phyloP scores from a whole-genome alignment of 345 rosid genomes.

The Lepidium didymum region DNA sequence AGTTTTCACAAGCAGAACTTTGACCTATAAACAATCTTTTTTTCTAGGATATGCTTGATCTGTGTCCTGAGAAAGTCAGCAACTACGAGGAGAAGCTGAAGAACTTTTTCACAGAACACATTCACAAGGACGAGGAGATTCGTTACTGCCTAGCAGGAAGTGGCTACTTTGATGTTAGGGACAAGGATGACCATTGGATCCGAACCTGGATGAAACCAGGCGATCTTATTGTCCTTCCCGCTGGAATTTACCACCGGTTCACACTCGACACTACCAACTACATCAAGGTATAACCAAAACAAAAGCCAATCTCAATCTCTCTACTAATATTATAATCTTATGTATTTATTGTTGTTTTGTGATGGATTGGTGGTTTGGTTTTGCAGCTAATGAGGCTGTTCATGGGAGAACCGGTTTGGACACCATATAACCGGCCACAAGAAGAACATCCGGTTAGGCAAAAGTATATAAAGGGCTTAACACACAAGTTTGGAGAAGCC shows the following conservation, averaged over 20 bases:
- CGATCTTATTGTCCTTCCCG: constrained; percentile 72
- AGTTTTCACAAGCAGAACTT: neutral
- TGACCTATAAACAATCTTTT: neutral
- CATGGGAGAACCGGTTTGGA: constrained; percentile 83
- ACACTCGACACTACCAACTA: constrained; percentile 76
- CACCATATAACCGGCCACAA: constrained; percentile 73
- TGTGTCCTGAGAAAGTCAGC: constrained; percentile 77
- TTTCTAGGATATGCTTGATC: constrained; percentile 65
- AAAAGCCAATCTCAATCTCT: neutral
- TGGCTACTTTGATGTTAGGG: constrained; percentile 85
- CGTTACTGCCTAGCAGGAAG: constrained; percentile 81
- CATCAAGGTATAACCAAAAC: constrained; percentile 42
- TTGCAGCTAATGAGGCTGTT: constrained; percentile 81
- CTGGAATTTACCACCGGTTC: constrained; percentile 85
- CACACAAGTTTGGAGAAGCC: constrained; percentile 25
- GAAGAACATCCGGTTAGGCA: constrained; percentile 78
- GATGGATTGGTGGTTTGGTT: neutral
- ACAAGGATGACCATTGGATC: constrained; percentile 70
- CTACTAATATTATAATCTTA: neutral
- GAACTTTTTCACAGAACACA: constrained; percentile 83
- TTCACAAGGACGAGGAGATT: constrained; percentile 84
- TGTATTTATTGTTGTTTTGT: neutral
- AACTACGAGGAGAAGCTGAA: constrained; percentile 80
- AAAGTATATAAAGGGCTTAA: constrained; percentile 42
- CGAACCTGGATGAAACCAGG: constrained; percentile 70